Conservation (phyloP, 2,329 filamentous ascomycete genomes). For the Cladosporium velox region DNA sequence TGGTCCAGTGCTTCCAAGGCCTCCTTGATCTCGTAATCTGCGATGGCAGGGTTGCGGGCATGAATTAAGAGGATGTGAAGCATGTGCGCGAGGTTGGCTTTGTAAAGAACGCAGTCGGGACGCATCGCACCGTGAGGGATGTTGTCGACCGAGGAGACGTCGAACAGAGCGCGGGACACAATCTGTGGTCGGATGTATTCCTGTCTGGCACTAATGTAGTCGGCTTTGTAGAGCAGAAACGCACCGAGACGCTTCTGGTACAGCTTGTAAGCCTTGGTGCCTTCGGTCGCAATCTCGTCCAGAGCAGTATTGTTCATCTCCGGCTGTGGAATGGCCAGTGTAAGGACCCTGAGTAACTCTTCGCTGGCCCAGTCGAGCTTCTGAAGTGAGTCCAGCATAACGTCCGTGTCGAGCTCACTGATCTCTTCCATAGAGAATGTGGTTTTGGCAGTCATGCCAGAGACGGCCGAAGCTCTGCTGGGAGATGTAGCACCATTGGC, state of each 20-base stretch:
- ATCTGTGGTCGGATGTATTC: constrained; percentile 45
- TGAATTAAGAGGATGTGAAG: constrained; percentile 40
- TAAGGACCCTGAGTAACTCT: constrained; percentile 33
- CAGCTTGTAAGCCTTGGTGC: constrained; percentile 43
- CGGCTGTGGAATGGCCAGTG: constrained; percentile 31
- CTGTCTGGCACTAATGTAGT: constrained; percentile 39
- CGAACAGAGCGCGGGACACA: constrained; percentile 44
- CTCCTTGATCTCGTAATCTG: constrained; percentile 33
- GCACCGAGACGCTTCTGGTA: constrained; percentile 39
- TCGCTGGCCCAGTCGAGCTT: constrained; percentile 38
- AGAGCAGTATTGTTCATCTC: constrained; percentile 27
- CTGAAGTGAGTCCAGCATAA: constrained; percentile 45
- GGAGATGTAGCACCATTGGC: constrained; percentile 15
- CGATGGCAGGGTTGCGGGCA: constrained; percentile 33
- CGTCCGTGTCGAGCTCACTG: constrained; percentile 43
- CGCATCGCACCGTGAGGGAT: constrained; percentile 36
- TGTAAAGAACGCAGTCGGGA: constrained; percentile 46
- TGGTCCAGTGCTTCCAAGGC: constrained; percentile 29
- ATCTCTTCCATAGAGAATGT: constrained; percentile 49
- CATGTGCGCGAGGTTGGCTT: constrained; percentile 48
- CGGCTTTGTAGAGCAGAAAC: constrained; percentile 39
- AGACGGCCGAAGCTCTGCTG: constrained; percentile 43
- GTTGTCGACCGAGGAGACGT: constrained; percentile 30
- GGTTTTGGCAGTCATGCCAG: constrained; percentile 50
- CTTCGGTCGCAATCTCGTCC: constrained; percentile 32